phyloP scores from a whole-genome alignment of 1,139 yeast species.

The Suhomyces yuchorum region DNA sequence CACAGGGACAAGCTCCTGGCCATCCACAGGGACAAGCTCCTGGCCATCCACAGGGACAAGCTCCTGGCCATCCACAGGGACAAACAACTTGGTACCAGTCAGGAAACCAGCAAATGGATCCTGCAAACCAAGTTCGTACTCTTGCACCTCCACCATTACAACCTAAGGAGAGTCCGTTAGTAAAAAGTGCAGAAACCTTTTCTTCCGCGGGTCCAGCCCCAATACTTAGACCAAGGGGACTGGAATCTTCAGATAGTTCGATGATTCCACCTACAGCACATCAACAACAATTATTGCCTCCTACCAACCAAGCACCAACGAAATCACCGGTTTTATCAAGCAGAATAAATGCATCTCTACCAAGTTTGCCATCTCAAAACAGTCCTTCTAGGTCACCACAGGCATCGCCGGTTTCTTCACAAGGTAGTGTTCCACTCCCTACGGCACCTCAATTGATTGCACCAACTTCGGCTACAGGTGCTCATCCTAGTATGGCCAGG shows the following conservation, averaged over 20 bases:
- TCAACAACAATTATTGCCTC: background rate
- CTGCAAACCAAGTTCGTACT: background rate
- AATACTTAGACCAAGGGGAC: slow-evolving; percentile 6
- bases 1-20: background rate
- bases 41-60: too few species aligned
- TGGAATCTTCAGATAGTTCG: slow-evolving; percentile 10
- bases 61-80: background rate
- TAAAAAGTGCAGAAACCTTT: slow-evolving; percentile 1
- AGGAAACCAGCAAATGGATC: background rate
- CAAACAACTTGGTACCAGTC: background rate
- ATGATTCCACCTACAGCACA: background rate
- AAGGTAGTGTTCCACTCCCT: background rate
- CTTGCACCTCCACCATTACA: slow-evolving; percentile 8
- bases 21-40: background rate
- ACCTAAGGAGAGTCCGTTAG: slow-evolving; percentile 1
- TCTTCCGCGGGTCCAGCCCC: slow-evolving; percentile 8
- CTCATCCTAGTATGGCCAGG: background rate
- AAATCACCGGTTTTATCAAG: background rate
- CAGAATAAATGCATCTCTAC: slow-evolving; percentile 3
- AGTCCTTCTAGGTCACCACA: background rate
- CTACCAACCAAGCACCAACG: background rate
- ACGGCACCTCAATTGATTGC: slow-evolving; percentile 1
- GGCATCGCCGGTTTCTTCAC: slow-evolving; percentile 1
- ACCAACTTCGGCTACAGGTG: slow-evolving; percentile 8
- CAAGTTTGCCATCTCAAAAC: slow-evolving; percentile 1